A percentile compares a stretch with the other conserved stretches of the same genome.
Conservation (phyloP, 2,329 filamentous ascomycete species). For the Pseudocercospora macadamiae region DNA sequence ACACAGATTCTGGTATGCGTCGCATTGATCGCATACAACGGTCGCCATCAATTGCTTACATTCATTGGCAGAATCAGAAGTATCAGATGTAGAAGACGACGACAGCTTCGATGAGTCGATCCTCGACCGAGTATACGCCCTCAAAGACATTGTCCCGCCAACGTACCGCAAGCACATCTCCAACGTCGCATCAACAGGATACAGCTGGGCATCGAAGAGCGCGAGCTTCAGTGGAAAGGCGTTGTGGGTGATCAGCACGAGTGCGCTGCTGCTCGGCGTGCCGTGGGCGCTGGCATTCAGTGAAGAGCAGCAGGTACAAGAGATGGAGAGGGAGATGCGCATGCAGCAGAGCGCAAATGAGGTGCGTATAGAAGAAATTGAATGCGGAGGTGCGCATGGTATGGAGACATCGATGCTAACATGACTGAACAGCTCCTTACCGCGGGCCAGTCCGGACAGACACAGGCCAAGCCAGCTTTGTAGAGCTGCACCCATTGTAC, state of each 20-base stretch:
- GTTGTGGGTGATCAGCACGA: slow-evolving; percentile 88
- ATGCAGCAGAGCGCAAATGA: slow-evolving; percentile 92
- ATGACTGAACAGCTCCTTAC: slow-evolving; percentile 29
- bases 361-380: slow-evolving; percentile 48
- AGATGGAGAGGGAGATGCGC: slow-evolving; percentile 97
- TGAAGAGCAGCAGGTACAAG: slow-evolving; percentile 94
- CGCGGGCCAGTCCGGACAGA: slow-evolving; percentile 25
- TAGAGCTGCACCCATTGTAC: slow-evolving; percentile 18
- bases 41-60: slow-evolving; percentile 12
- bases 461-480: slow-evolving; percentile 30
- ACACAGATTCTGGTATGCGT: slow-evolving; percentile 82
- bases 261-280: slow-evolving; percentile 84
- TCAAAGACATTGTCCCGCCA: slow-evolving; percentile 51
- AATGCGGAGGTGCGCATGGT: background rate
- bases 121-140: slow-evolving; percentile 47
- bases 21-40: background rate
- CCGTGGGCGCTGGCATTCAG: slow-evolving; percentile 91
- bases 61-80: slow-evolving; percentile 68
- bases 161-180: slow-evolving; percentile 47
- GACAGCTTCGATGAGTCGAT: slow-evolving; percentile 53
- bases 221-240: slow-evolving; percentile 79
- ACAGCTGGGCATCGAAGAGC: slow-evolving; percentile 61
- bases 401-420: slow-evolving; percentile 17
- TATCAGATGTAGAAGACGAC: slow-evolving; percentile 70
- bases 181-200: slow-evolving; percentile 53